Conservation (phyloP, 805 yeast genomes). For the Cyberlindnera maclurae region DNA sequence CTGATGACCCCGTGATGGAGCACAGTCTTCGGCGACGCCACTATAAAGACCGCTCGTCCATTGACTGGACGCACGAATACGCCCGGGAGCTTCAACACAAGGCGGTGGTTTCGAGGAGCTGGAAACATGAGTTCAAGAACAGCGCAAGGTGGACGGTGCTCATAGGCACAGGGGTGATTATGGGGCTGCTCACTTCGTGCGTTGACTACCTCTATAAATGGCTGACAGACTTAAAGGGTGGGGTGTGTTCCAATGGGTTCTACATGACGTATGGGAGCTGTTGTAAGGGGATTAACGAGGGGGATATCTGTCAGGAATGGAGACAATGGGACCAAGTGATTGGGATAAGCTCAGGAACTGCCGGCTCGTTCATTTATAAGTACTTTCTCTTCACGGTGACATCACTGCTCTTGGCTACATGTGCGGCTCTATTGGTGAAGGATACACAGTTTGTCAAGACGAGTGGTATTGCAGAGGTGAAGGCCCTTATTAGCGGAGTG, state of each 20-base stretch:
- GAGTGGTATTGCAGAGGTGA: constrained; percentile 72
- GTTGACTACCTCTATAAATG: constrained; percentile 44
- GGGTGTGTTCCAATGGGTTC: constrained; percentile 36
- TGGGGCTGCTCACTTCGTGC: constrained; percentile 42
- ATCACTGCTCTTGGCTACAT: constrained; percentile 32
- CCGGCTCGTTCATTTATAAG: constrained; percentile 25
- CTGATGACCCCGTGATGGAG: too few relatives aligned
- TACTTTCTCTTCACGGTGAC: constrained; percentile 32
- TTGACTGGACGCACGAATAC: constrained; percentile 49
- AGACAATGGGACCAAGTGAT: constrained; percentile 26
- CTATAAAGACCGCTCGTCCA: constrained; percentile 36
- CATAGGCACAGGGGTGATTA: constrained; percentile 35
- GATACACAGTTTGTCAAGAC: constrained; percentile 34
- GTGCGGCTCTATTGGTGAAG: constrained; percentile 27
- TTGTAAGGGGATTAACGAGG: constrained; percentile 24
- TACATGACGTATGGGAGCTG: constrained; percentile 23
- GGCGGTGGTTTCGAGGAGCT: too few relatives aligned
- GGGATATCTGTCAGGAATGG: constrained; percentile 29
- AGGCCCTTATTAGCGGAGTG: constrained; percentile 60
- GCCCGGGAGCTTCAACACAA: constrained; percentile 8
- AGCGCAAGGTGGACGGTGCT: constrained; percentile 40
- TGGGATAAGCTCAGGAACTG: constrained; percentile 19
- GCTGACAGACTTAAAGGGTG: constrained; percentile 47
- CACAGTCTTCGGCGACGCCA: constrained; percentile 5
- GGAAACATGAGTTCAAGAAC: constrained; percentile 3